Base-by-base conservation (phyloP, 116 monocot genomes). In the Phalaenopsis hybrid region DNA sequence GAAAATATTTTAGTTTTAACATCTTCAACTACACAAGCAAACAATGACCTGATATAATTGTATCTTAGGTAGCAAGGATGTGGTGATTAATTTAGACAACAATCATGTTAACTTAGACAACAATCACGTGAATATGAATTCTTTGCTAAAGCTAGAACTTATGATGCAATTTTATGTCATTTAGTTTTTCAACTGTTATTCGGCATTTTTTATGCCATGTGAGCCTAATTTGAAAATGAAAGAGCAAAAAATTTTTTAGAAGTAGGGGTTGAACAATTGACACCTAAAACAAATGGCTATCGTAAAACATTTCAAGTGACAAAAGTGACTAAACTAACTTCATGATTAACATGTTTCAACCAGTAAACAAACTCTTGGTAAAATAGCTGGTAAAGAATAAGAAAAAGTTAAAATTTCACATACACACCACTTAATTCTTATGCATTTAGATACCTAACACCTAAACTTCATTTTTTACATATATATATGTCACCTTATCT, bases 241-340 rank as follows among this genome's bases (percentile, higher is more conserved):
- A 63, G 18, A 63, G n/a, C 63, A 18, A 63, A 52, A 72, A 72
- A 37, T 72, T 34, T 16, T 31, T 16, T 15, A 72, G 21, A 72
- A 31, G 1, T 37, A 4, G 10, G 37, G 15, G 34, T 72, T 72
- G 5, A 72, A 37, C 6, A 72, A 72, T 72, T 16, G 13, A 16
- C 72, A 72, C 41, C 72, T 16, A 72, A 13, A 72, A 72, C 72
- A 37, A 33, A 72, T 37, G 34, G 72, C 10, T 72, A 72, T 72
- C 34, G 15, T 72, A 21, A 12, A 72, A 37, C 12, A 13, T 72
- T 72, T 72, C 34, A 72, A 72, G 37, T 12, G 33, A 72, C 8
- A 65, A 1, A 52, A 52, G 52, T 52, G 52, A 25, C 9, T 65
- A 72, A 72, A 10, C 13, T 72, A 72, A 45, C 46, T 44, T 43